Conservation (phyloP, 1,139 yeast species). For the Protomyces inundatus region DNA sequence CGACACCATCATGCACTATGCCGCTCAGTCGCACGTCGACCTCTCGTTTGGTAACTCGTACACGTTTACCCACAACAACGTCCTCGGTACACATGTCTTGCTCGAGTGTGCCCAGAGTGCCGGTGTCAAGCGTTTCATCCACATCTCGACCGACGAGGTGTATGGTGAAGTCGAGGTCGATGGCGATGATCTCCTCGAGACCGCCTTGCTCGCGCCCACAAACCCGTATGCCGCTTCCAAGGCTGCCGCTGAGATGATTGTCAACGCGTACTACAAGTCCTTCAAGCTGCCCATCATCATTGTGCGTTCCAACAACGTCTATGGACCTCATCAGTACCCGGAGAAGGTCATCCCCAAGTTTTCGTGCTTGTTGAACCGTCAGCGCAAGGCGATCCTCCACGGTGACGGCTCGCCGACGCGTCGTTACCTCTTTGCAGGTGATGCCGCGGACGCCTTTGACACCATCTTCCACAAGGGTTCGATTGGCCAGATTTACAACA, state of each 20-base stretch:
- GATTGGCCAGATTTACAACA: constrained; percentile 45
- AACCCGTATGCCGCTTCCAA: constrained; percentile 60
- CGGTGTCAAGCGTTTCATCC: constrained; percentile 42
- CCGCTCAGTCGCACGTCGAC: constrained; percentile 59
- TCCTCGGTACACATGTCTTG: constrained; percentile 49
- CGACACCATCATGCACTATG: constrained; percentile 48
- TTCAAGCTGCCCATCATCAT: constrained; percentile 46
- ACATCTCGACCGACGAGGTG: constrained; percentile 60
- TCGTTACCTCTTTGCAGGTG: constrained; percentile 48
- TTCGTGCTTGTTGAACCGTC: constrained; percentile 37
- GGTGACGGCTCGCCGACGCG: constrained; percentile 50
- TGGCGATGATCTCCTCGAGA: constrained; percentile 41
- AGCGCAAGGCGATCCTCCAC: constrained; percentile 42
- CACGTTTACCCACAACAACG: constrained; percentile 48
- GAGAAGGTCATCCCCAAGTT: constrained; percentile 53
- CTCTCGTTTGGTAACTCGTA: constrained; percentile 43
- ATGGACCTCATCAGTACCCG: constrained; percentile 54
- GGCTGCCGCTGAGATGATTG: constrained; percentile 53
- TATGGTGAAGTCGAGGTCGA: constrained; percentile 46
- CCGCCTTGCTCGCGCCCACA: constrained; percentile 47
- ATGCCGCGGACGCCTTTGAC: constrained; percentile 47
- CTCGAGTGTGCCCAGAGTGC: constrained; percentile 44
- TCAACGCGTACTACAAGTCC: constrained; percentile 47
- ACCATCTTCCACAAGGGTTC: constrained; percentile 39
- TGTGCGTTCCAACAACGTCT: constrained; percentile 52